A percentile compares a stretch with the other conserved stretches of the same genome.
These are phyloP conservation scores for Xylaria castorea DNA, from an alignment of 495 filamentous ascomycete genomes.

Conservation along the genomic window DNA sequence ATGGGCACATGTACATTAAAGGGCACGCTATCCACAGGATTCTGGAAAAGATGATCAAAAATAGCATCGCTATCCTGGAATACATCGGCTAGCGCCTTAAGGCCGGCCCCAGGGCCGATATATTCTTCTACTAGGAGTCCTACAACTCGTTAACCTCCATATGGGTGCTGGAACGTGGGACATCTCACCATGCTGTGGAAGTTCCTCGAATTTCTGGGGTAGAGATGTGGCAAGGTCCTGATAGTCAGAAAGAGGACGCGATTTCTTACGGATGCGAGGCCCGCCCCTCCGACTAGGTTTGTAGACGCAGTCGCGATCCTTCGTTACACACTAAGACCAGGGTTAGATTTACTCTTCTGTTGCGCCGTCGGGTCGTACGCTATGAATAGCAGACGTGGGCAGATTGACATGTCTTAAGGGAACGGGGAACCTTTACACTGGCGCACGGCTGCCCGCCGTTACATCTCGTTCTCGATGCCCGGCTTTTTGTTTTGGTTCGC, in stretches of 20 bases:
- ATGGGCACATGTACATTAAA: slow-evolving; percentile 39
- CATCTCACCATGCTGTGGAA: slow-evolving; percentile 37
- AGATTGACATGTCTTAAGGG: not conserved
- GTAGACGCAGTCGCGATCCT: slow-evolving; percentile 61
- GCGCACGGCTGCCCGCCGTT: slow-evolving; percentile 63
- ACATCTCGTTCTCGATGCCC: slow-evolving; percentile 64
- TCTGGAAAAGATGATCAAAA: slow-evolving; percentile 41
- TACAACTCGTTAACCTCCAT: slow-evolving; percentile 30
- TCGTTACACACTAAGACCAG: slow-evolving; percentile 57
- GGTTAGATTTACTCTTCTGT: slow-evolving; percentile 21
- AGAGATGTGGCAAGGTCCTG: slow-evolving; percentile 40
- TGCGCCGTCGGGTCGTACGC: slow-evolving; percentile 14
- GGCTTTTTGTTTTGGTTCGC: slow-evolving; percentile 47
- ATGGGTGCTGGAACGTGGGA: not conserved
- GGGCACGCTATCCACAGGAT: slow-evolving; percentile 30
- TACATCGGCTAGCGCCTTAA: slow-evolving; percentile 38
- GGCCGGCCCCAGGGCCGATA: slow-evolving; percentile 42
- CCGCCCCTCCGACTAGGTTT: slow-evolving; percentile 64
- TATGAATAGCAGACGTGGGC: slow-evolving; percentile 3
- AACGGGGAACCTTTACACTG: slow-evolving; percentile 54
- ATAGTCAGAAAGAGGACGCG: slow-evolving; percentile 36
- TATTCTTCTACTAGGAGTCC: slow-evolving; percentile 40
- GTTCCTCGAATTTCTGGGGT: slow-evolving; percentile 41
- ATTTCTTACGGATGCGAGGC: slow-evolving; percentile 51
- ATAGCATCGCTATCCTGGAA: slow-evolving; percentile 41